These are phyloP conservation scores for Aspergillus latus DNA, from an alignment of 2,329 filamentous ascomycete species.

Conservation along the genomic window DNA sequence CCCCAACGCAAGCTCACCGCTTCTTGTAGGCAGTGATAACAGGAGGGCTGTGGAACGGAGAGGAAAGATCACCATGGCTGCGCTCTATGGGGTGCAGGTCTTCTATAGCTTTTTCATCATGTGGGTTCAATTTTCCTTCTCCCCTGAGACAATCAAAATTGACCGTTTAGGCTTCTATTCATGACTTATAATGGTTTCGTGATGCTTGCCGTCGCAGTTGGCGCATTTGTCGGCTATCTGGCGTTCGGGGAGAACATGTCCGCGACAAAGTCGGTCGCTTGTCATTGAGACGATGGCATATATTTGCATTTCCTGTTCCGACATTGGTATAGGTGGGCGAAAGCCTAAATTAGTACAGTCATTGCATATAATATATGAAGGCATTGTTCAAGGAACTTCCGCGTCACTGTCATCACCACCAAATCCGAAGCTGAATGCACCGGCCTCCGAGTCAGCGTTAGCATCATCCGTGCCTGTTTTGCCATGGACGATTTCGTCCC, in stretches of 20 bases:
- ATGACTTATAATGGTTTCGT: slow-evolving; percentile 99
- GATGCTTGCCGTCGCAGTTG: slow-evolving; percentile 86
- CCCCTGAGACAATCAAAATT: background rate
- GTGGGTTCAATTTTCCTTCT: slow-evolving; percentile 58
- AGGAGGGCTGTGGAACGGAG: slow-evolving; percentile 62
- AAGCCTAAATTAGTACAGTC: background rate
- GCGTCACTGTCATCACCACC: slow-evolving; percentile 58
- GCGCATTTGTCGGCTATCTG: slow-evolving; percentile 85
- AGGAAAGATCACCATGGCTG: slow-evolving; percentile 75
- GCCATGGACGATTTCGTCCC: slow-evolving; percentile 73
- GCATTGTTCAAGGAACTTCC: slow-evolving; percentile 45
- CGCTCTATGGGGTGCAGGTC: slow-evolving; percentile 86
- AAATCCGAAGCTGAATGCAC: slow-evolving; percentile 65
- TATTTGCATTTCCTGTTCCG: background rate
- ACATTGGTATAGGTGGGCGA: background rate
- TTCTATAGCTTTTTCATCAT: slow-evolving; percentile 99
- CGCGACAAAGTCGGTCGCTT: slow-evolving; percentile 82
- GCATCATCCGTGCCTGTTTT: slow-evolving; percentile 41
- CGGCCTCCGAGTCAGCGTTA: slow-evolving; percentile 30
- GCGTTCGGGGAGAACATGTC: slow-evolving; percentile 71
- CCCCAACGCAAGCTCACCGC: slow-evolving; percentile 64
- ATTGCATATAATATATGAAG: slow-evolving; percentile 4
- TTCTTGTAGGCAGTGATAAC: slow-evolving; percentile 70
- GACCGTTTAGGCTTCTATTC: slow-evolving; percentile 74
- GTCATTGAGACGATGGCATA: slow-evolving; percentile 61